Base-by-base conservation (phyloP, 1,284 basidiomycete species). In the Cutaneotrichosporon dermatis region DNA sequence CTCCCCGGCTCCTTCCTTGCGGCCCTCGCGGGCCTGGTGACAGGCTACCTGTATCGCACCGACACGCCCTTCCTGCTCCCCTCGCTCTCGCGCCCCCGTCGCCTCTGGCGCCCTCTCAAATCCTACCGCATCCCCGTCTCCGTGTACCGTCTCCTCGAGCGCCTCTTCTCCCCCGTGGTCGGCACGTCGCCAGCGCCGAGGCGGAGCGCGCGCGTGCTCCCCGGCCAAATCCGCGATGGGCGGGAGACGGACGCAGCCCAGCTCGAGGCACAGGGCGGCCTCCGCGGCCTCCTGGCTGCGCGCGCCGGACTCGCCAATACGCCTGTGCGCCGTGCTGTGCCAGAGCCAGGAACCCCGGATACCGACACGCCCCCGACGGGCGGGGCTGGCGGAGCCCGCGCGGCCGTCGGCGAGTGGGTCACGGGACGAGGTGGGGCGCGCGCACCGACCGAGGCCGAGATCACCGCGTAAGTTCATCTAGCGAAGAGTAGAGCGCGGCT, bases 321-420 rank as follows among this genome's bases (percentile, higher is more conserved):
- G 41, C 44, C 55, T 13, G 51, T 61, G 15, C 40, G 59, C 11
- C 50, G 48, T 25, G 25, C 25, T 25, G 25, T 25, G 25, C 25
- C 25, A 3, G 35, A 15, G 25, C 34, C 51, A 25, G 34, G 15
- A n/a, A n/a, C 39, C n/a, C 54, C 16, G 43, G 50, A 34, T 55
- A 36, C 37, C 11, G 34, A 60, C 46, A 42, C 51, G 39, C 33
- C 52, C 55, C 35, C 51, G 25, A 6, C 44, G n/a, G 11, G 25
- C 10, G 51, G 48, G 25, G 50, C 65, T 8, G 64, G 65, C 16
- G 69, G 66, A 7, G 71, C 74, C 0, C 72, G 74, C 45, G 86
- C 85, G 3, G 86, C 72, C 0, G 80, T 92, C 75, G 84, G 88
- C 51, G 87, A 89, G 70, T 92, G 89, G 88, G 87, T 92, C 65